Conservation (phyloP, 2,329 filamentous ascomycete genomes). For the Sarocladium kiliense region DNA sequence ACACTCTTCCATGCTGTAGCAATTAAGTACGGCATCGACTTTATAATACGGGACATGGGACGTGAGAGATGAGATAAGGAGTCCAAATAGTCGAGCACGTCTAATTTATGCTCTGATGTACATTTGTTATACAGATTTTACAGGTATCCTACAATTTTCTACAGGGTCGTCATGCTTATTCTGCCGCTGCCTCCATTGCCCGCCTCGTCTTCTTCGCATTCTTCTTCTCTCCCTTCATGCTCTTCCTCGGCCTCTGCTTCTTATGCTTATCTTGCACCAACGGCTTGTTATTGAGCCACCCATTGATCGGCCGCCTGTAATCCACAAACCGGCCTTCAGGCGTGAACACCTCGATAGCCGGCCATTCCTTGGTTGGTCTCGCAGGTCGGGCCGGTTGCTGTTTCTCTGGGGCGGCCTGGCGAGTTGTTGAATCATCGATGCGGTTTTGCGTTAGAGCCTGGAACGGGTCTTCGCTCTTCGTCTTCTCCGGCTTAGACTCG, state of each 20-base stretch:
- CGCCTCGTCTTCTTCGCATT: constrained; percentile 3
- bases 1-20: too few relatives aligned
- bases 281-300: constrained; percentile 59
- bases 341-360: constrained; percentile 76
- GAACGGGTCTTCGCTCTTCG: constrained; percentile 11
- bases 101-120: too few relatives aligned
- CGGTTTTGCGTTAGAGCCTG: not conserved
- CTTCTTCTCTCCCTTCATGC: constrained; percentile 61
- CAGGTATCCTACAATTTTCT: too few relatives aligned
- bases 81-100: too few relatives aligned
- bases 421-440: constrained; percentile 9
- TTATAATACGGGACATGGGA: too few relatives aligned
- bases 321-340: constrained; percentile 80
- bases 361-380: constrained; percentile 37
- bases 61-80: too few relatives aligned
- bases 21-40: too few relatives aligned
- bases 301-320: constrained; percentile 62
- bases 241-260: constrained; percentile 56
- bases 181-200: not conserved
- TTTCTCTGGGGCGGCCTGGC: constrained; percentile 11
- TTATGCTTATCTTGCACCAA: constrained; percentile 41
- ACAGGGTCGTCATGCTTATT: not conserved
- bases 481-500: constrained; percentile 12
- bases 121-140: not conserved
- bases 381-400: constrained; percentile 21